A percentile compares a stretch with the other conserved stretches of the same genome.
These are phyloP conservation scores for Ramaria sp. DNA, from an alignment of 768 basidiomycete genomes.

Conservation along the genomic window DNA sequence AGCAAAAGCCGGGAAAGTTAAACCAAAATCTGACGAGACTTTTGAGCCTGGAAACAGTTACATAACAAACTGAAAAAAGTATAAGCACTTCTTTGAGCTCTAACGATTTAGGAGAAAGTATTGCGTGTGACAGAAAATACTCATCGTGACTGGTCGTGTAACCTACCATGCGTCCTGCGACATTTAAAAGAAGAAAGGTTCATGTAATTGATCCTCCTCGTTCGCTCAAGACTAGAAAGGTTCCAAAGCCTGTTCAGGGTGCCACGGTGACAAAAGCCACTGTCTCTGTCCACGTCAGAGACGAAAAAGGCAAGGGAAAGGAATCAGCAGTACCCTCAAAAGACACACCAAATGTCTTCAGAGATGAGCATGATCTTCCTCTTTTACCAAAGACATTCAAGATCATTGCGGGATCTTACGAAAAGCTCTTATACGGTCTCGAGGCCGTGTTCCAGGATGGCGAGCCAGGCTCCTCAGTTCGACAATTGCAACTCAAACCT, in stretches of 20 bases:
- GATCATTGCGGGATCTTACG: conserved; percentile 88
- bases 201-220: neutral
- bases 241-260: neutral
- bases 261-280: neutral
- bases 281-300: neutral
- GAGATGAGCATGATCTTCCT: conserved; percentile 24
- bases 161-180: neutral
- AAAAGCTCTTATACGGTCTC: conserved; percentile 89
- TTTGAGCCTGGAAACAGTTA: too few relatives aligned
- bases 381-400: conserved; percentile 48
- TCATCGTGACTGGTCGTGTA: neutral
- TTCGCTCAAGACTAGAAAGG: neutral
- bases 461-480: conserved; percentile 14
- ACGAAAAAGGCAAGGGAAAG: conserved; percentile 1
- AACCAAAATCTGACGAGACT: too few relatives aligned
- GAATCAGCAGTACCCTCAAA: neutral
- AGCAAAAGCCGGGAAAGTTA: too few relatives aligned
- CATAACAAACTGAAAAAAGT: too few relatives aligned
- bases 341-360: neutral
- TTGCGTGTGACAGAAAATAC: neutral
- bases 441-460: conserved; percentile 37
- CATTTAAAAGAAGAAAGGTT: neutral
- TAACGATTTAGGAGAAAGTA: too few relatives aligned
- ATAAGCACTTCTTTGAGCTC: too few relatives aligned
- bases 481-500: conserved; percentile 46